These are phyloP conservation scores for Salix suchowensis DNA, from an alignment of 345 rosid species.

Conservation along the genomic window DNA sequence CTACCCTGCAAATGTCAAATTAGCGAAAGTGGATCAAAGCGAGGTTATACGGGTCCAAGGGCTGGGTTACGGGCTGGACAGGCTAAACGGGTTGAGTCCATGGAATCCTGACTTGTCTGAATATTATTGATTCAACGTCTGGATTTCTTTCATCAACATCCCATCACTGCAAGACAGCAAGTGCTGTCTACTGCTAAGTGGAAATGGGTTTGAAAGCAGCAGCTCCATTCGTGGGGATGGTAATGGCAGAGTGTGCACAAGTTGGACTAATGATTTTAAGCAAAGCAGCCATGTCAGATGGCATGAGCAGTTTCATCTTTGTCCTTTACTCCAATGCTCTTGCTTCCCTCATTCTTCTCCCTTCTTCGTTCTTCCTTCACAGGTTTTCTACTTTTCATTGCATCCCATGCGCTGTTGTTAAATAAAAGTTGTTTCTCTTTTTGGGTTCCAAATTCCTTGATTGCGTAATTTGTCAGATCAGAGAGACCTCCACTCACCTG, in stretches of 20 bases:
- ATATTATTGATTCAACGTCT: too few relatives aligned
- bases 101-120: too few relatives aligned
- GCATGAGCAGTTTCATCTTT: conserved; percentile 49
- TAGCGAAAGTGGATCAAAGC: too few relatives aligned
- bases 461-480: conserved; percentile 27
- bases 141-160: too few relatives aligned
- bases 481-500: conserved; percentile 44
- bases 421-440: background rate
- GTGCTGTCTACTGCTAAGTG: background rate
- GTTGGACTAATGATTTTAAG: conserved; percentile 48
- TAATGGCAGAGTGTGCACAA: conserved; percentile 57
- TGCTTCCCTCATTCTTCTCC: conserved; percentile 55
- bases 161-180: too few relatives aligned
- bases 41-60: too few relatives aligned
- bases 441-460: background rate
- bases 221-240: conserved; percentile 43
- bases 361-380: conserved; percentile 44
- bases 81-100: too few relatives aligned
- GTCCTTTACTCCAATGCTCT: conserved; percentile 57
- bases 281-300: conserved; percentile 52
- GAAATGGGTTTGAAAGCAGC: conserved; percentile 23
- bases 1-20: too few relatives aligned
- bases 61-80: too few relatives aligned
- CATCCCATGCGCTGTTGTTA: background rate
- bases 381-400: conserved; percentile 17